A percentile compares a stretch with the other conserved stretches of the same genome.
Evolutionary conservation across 139 green algal species (phyloP).

Genomic region (Volvox africanus): DNA sequence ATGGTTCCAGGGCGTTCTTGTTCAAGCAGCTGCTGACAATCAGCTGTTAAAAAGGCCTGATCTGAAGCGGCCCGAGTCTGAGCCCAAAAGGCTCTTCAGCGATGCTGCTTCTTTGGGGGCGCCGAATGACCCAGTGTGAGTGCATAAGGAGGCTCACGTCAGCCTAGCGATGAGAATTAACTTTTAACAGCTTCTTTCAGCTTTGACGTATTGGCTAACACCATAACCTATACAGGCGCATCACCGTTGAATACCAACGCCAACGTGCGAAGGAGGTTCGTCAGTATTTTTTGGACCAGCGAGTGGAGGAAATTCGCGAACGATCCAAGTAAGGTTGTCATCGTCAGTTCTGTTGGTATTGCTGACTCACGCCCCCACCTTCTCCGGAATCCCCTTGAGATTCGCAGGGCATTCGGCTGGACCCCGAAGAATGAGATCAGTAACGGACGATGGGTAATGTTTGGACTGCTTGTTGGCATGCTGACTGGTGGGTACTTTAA

Average conservation of each 20-base stretch:
- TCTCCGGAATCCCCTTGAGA: background rate
- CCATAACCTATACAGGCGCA: background rate
- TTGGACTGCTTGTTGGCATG: slow-evolving; percentile 92
- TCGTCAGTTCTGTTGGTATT: background rate
- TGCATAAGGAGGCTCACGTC: background rate
- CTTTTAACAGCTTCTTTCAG: background rate
- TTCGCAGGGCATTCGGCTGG: slow-evolving; percentile 89
- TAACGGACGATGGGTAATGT: slow-evolving; percentile 99
- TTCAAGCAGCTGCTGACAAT: slow-evolving; percentile 27
- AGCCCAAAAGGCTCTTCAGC: slow-evolving; percentile 47
- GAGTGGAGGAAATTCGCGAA: slow-evolving; percentile 49
- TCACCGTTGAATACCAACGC: slow-evolving; percentile 91
- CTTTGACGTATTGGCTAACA: background rate
- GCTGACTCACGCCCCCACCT: too few species aligned
- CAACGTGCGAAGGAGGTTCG: slow-evolving; percentile 92
- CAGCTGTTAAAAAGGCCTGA: slow-evolving; percentile 62
- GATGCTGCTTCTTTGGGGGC: background rate
- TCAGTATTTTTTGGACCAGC: slow-evolving; percentile 88
- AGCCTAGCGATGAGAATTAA: too few species aligned
- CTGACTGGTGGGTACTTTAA: slow-evolving; percentile 72
- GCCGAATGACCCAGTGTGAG: background rate
- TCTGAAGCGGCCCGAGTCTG: slow-evolving; percentile 44
- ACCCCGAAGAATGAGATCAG: slow-evolving; percentile 92
- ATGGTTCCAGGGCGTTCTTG: slow-evolving; percentile 26
- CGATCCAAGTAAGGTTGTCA: slow-evolving; percentile 63